Evolutionary conservation across 805 yeast genomes (phyloP), one percentile per base, ranked within the genome.

Genomic region (Metschnikowia lunata): DNA sequence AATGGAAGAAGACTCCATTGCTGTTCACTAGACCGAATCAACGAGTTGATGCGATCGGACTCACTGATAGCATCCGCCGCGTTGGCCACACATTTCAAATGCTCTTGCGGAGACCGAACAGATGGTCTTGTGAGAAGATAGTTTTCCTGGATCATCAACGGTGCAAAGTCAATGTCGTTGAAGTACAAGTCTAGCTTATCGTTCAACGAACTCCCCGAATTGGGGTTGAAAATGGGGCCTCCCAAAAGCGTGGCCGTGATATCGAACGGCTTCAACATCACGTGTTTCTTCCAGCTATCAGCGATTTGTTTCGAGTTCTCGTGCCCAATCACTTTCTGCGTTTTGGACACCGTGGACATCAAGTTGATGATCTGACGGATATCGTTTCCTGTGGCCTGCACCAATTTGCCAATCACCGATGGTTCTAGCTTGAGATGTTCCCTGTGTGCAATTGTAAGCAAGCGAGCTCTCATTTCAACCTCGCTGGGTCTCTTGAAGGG

Each of bases 131-230:
- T 82, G 30, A 66, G 67, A 39, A 88, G 63, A 61, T 93, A 93
- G 66, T 93, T 93, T 62, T 93, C 99, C 60, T 91, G 97, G 42
- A 93, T 78, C 98, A 93, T 91, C 49, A 91, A 72, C 6, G 99
- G 98, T 1, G 95, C 82, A 61, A 93, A 85, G 59, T 89, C 97
- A 65, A 88, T 86, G 64, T 93, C 99, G 63, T 88, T 89, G 71
- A 93, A 93, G 60, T 89, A 93, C 41, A 88, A 74, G 55, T 86
- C 91, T 57, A 91, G 82, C 60, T 88, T 86, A 50, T 88, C 96
- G 62, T 83, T 85, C 50, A 91, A 62, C 2, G 82, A 72, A 45
- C 77, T 74, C n/a, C 67, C 64, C 2, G 78, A 67, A 52, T 65
- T 67, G 14, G 71, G 76, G 44, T 80, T 70, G 62, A 81, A 85